phyloP scores from a whole-genome alignment of 176 grass and related monocot genomes.

The Bolboschoenus planiculmis region DNA sequence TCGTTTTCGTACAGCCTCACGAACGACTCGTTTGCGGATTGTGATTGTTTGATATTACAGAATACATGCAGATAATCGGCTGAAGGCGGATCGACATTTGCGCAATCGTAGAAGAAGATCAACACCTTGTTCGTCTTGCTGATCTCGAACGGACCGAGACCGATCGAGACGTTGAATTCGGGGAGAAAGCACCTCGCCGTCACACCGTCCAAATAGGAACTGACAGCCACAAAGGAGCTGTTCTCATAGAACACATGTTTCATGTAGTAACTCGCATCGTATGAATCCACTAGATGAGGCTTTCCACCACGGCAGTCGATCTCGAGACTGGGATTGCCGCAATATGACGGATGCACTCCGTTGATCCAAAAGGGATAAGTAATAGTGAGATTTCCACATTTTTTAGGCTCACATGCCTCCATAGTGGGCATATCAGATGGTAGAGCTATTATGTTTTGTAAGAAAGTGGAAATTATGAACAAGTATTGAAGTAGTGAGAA shows the following conservation, averaged over 20 bases:
- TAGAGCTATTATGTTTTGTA: not conserved
- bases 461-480: slow-evolving; percentile 16
- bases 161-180: slow-evolving; percentile 28
- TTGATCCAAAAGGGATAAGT: slow-evolving; percentile 51
- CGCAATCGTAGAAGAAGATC: slow-evolving; percentile 1
- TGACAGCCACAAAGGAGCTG: slow-evolving; percentile 26
- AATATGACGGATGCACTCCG: not conserved
- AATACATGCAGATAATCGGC: not conserved
- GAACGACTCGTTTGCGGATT: not conserved
- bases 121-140: not conserved
- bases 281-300: slow-evolving; percentile 21
- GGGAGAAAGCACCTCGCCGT: not conserved
- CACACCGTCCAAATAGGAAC: slow-evolving; percentile 1
- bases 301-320: slow-evolving; percentile 15
- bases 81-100: not conserved
- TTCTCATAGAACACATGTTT: slow-evolving; percentile 18
- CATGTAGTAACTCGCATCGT: slow-evolving; percentile 18
- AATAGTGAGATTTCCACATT: slow-evolving; percentile 32
- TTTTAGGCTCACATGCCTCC: slow-evolving; percentile 17
- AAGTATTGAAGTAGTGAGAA: slow-evolving; percentile 4
- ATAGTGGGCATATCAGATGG: not conserved
- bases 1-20: not conserved
- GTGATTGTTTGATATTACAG: not conserved
- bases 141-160: slow-evolving; percentile 11
- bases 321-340: slow-evolving; percentile 31